phyloP scores from a whole-genome alignment of 192 early-diverging fungal species.

The Backusella liffmaniae region DNA sequence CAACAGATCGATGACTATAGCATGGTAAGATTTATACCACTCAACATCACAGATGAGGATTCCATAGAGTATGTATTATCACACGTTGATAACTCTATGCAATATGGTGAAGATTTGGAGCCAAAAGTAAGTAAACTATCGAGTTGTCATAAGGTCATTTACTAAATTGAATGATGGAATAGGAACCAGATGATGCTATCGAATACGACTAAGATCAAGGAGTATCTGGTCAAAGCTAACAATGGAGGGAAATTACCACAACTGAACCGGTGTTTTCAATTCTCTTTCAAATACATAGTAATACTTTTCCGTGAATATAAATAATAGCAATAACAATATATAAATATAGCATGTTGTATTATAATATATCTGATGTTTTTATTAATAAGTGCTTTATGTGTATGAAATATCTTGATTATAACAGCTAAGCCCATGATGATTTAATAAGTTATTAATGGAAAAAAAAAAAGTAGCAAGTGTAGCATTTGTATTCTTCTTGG shows the following conservation, averaged over 20 bases:
- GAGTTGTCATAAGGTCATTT: neutral
- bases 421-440: neutral
- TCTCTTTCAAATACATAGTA: neutral
- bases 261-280: neutral
- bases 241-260: neutral
- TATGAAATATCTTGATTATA: neutral
- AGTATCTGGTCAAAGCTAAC: neutral
- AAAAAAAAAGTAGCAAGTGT: neutral
- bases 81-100: constrained; percentile 91
- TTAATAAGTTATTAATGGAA: neutral
- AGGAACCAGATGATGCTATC: constrained; percentile 33
- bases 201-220: constrained; percentile 24
- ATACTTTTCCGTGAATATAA: neutral
- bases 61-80: constrained; percentile 83
- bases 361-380: neutral
- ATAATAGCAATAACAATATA: neutral
- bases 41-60: constrained; percentile 95
- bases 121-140: constrained; percentile 63
- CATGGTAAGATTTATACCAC: constrained; percentile 94
- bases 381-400: neutral
- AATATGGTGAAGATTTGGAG: constrained; percentile 97
- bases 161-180: constrained; percentile 13
- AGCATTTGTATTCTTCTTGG: neutral
- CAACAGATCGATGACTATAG: constrained; percentile 89
- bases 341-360: neutral